Evolutionary conservation across 257 asterid species (phyloP).

Genomic region (Penstemon davidsonii): DNA sequence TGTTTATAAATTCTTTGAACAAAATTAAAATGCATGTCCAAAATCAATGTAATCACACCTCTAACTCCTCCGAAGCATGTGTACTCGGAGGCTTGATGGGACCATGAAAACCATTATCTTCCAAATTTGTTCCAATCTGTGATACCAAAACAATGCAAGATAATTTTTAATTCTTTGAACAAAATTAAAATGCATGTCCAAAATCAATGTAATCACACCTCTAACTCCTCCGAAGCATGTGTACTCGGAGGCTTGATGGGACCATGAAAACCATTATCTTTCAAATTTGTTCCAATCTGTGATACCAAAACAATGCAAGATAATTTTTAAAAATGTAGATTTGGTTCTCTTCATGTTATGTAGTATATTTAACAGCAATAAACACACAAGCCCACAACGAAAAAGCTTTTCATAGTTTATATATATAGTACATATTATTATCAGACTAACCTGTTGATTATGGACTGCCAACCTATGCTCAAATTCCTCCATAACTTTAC

Average conservation of each 20-base stretch:
- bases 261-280: conserved; percentile 29
- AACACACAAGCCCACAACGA: no score
- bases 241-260: conserved; percentile 23
- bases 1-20: conserved; percentile 1
- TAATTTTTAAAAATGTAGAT: not conserved
- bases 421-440: not conserved
- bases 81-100: conserved; percentile 23
- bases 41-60: conserved; percentile 36
- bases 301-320: conserved; percentile 23
- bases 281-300: conserved; percentile 33
- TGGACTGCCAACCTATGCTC: conserved; percentile 51
- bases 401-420: not conserved
- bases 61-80: conserved; percentile 27
- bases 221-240: conserved; percentile 27
- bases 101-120: conserved; percentile 29
- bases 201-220: conserved; percentile 36
- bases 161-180: not conserved
- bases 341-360: not conserved
- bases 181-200: conserved; percentile 19
- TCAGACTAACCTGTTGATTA: conserved; percentile 50
- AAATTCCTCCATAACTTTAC: conserved; percentile 73
- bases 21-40: conserved; percentile 20
- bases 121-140: conserved; percentile 33
- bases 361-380: no score
- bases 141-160: conserved; percentile 24